phyloP scores from a whole-genome alignment of 1,139 yeast species.

The Suzukiozyma palmioleophila region DNA sequence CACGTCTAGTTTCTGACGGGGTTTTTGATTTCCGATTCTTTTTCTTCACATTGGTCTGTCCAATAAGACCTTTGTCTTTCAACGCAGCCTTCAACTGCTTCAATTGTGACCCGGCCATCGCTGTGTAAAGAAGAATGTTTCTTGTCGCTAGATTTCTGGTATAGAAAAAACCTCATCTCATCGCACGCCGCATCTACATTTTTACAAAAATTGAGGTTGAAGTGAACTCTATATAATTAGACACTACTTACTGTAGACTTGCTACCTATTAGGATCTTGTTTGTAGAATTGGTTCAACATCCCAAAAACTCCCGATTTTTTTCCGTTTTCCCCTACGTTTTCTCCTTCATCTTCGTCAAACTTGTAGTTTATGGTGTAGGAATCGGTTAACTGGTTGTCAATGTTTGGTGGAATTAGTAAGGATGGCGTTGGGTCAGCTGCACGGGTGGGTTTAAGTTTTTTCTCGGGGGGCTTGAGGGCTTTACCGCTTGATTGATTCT shows the following conservation, averaged over 20 bases:
- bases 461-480: conserved; percentile 7
- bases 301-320: conserved; percentile 65
- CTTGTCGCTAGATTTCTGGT: not conserved
- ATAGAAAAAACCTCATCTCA: conserved; percentile 1
- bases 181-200: conserved; percentile 1
- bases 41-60: conserved; percentile 65
- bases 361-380: conserved; percentile 27
- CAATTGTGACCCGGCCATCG: conserved; percentile 90
- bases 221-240: not conserved
- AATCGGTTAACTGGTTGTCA: conserved; percentile 8
- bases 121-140: not conserved
- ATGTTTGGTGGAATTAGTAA: conserved; percentile 1
- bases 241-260: not conserved
- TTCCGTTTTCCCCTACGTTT: conserved; percentile 23
- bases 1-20: conserved; percentile 67
- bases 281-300: conserved; percentile 79
- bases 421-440: conserved; percentile 5
- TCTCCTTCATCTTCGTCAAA: conserved; percentile 20
- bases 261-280: conserved; percentile 35
- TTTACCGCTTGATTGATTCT: conserved; percentile 7
- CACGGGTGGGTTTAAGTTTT: not conserved
- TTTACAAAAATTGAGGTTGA: not conserved
- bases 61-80: conserved; percentile 74
- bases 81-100: conserved; percentile 76
- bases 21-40: conserved; percentile 47